Percentiles rank a stretch among this genome's conserved stretches.
phyloP scores from a whole-genome alignment of 371 early-diverging fungal genomes.

The Zychaea mexicana region DNA sequence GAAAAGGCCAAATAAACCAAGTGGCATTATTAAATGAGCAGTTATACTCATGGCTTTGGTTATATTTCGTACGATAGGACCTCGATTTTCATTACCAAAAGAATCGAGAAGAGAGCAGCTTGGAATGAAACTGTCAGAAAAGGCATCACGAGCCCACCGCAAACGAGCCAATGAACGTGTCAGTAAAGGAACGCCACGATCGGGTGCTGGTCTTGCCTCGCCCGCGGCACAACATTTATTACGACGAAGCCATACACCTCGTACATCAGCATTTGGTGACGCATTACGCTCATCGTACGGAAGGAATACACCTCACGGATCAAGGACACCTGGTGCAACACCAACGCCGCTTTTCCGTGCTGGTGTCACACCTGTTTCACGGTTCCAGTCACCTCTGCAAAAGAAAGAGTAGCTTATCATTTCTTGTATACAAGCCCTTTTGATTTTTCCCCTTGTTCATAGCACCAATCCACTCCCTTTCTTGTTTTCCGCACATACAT shows the following conservation, averaged over 20 bases:
- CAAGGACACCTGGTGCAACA: constrained; percentile 26
- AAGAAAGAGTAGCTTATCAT: neutral
- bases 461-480: too few relatives aligned
- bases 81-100: constrained; percentile 64
- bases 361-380: constrained; percentile 32
- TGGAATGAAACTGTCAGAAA: constrained; percentile 66
- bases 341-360: constrained; percentile 45
- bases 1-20: neutral
- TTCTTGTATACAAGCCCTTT: neutral
- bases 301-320: constrained; percentile 9
- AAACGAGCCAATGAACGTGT: constrained; percentile 30
- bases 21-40: neutral
- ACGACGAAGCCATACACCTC: constrained; percentile 32
- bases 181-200: constrained; percentile 33
- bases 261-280: constrained; percentile 30
- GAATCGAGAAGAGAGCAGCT: constrained; percentile 68
- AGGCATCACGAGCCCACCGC: constrained; percentile 61
- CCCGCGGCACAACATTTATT: constrained; percentile 51
- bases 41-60: too few relatives aligned
- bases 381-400: constrained; percentile 11
- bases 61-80: constrained; percentile 31
- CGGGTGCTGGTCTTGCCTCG: constrained; percentile 33
- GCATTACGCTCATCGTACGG: constrained; percentile 44
- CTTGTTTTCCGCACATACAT: too few relatives aligned
- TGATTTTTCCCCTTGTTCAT: too few relatives aligned